phyloP scores from a whole-genome alignment of 176 grass and related monocot species.

The Typha latifolia region DNA sequence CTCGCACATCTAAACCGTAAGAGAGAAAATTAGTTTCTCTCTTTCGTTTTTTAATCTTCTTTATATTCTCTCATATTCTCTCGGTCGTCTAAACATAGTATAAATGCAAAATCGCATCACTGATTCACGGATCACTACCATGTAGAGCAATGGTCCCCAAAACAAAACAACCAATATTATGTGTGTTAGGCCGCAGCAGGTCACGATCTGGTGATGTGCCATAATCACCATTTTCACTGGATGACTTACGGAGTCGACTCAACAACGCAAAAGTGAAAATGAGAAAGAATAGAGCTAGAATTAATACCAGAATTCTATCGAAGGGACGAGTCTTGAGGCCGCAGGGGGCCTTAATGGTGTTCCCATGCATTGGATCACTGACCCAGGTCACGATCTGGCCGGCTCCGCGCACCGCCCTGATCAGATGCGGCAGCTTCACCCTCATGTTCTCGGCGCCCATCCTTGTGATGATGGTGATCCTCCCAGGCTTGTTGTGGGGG shows the following conservation, averaged over 20 bases:
- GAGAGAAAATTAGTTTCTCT: too few species aligned
- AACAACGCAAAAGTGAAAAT: too few species aligned
- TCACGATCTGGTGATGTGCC: too few species aligned
- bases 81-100: too few species aligned
- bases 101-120: too few species aligned
- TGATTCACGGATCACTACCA: too few species aligned
- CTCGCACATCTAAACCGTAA: too few species aligned
- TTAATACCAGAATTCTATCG: constrained; percentile 69
- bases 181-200: neutral
- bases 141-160: too few species aligned
- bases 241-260: too few species aligned
- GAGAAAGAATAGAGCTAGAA: neutral
- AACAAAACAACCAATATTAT: too few species aligned
- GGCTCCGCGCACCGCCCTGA: constrained; percentile 73
- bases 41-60: too few species aligned
- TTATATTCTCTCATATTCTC: too few species aligned
- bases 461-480: constrained; percentile 72
- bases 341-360: constrained; percentile 91
- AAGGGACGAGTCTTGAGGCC: constrained; percentile 90
- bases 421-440: constrained; percentile 80
- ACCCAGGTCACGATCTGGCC: constrained; percentile 89
- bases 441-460: constrained; percentile 98
- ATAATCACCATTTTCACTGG: neutral
- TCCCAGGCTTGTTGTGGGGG: constrained; percentile 68
- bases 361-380: constrained; percentile 93